Evolutionary conservation across 257 asterid genomes (phyloP).

Genomic region (Ligustrum vulgare): DNA sequence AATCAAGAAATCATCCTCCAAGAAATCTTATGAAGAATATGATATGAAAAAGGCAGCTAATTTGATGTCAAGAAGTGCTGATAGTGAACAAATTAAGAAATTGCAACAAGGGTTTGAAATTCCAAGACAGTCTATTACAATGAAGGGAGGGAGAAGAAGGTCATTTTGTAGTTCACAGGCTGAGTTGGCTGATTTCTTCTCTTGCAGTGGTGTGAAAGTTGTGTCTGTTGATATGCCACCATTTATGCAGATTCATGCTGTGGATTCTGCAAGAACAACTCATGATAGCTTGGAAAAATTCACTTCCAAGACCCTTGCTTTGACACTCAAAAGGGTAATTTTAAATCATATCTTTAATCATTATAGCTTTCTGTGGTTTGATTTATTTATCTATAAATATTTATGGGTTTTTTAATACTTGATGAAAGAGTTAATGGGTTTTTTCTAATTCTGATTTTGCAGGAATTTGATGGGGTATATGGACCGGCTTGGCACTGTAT

Average conservation of each 20-base stretch:
- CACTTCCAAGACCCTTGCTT: slow-evolving; percentile 88
- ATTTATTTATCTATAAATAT: background rate
- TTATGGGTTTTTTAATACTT: background rate
- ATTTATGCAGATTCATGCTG: slow-evolving; percentile 94
- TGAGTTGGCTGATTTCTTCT: slow-evolving; percentile 73
- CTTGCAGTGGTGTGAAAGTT: slow-evolving; percentile 69
- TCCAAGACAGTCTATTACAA: slow-evolving; percentile 23
- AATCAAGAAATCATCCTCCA: slow-evolving; percentile 25
- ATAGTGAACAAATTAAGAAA: slow-evolving; percentile 30
- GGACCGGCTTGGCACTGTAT: slow-evolving; percentile 95
- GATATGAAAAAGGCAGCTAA: slow-evolving; percentile 41
- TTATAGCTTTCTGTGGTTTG: background rate
- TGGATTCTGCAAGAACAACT: slow-evolving; percentile 81
- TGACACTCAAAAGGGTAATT: slow-evolving; percentile 77
- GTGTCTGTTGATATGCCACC: slow-evolving; percentile 98
- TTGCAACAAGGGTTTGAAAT: slow-evolving; percentile 25
- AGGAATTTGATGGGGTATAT: slow-evolving; percentile 87
- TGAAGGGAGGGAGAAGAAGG: slow-evolving; percentile 54
- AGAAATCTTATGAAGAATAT: slow-evolving; percentile 36
- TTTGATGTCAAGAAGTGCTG: slow-evolving; percentile 24
- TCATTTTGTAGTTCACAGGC: slow-evolving; percentile 64
- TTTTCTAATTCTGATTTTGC: slow-evolving; percentile 25
- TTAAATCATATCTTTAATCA: background rate
- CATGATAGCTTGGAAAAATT: slow-evolving; percentile 92
- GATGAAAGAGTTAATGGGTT: slow-evolving; percentile 21